Conservation (phyloP, 306 rosid species). For the Morella rubra region DNA sequence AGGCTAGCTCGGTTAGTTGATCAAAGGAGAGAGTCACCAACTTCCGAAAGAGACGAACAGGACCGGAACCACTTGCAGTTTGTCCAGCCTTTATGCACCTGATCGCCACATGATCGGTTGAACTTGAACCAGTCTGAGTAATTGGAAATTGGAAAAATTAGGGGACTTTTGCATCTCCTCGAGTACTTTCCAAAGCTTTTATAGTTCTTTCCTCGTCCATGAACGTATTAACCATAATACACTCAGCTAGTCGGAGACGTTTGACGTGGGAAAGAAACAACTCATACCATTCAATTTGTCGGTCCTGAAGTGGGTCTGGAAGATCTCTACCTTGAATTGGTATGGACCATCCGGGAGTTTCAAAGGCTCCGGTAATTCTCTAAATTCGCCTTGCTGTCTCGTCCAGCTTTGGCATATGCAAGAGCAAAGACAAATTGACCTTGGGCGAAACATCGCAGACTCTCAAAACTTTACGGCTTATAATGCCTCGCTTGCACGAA, state of each 20-base stretch:
- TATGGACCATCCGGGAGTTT: constrained; percentile 5
- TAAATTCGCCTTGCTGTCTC: not conserved
- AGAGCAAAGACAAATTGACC: too few species aligned
- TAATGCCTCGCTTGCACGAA: too few species aligned
- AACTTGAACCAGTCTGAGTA: constrained; percentile 12
- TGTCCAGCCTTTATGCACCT: constrained; percentile 29
- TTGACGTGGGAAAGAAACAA: not conserved
- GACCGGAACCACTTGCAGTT: constrained; percentile 28
- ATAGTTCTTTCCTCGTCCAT: constrained; percentile 6
- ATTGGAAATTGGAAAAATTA: constrained; percentile 33
- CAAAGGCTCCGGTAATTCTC: not conserved
- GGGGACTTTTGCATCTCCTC: not conserved
- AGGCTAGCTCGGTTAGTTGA: constrained; percentile 32
- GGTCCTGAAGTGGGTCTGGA: not conserved
- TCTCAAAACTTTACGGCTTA: too few species aligned
- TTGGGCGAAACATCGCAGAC: too few species aligned
- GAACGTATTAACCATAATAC: constrained; percentile 27
- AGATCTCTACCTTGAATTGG: constrained; percentile 28
- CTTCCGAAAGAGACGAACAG: constrained; percentile 34
- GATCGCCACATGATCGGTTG: not conserved
- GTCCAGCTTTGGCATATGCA: constrained; percentile 15
- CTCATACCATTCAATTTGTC: constrained; percentile 18
- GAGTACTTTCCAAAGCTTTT: constrained; percentile 12
- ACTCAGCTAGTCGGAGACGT: constrained; percentile 15
- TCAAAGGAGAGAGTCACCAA: constrained; percentile 37